Evolutionary conservation across 2,329 filamentous ascomycete genomes (phyloP), one percentile per base, ranked within the genome.

Genomic region (Colletotrichum plurivorum): DNA sequence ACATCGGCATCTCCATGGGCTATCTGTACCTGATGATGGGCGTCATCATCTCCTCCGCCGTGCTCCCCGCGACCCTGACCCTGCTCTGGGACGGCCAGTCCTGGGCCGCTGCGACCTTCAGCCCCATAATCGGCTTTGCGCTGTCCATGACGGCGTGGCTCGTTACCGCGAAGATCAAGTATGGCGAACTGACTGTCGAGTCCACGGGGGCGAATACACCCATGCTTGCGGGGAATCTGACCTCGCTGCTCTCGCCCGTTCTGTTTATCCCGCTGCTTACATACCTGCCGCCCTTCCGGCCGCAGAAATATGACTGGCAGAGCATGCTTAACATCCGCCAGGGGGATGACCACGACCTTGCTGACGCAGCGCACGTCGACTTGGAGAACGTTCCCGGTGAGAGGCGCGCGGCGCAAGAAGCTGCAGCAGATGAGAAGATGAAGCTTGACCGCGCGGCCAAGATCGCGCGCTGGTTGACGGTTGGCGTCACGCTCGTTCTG

Each of bases 1-100:
- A 90, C 69, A 88, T 87, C 4, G 89, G 90, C 12, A 91, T 95
- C 65, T 90, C 88, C 6, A 94, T 95, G 92, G 93, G 93, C 13
- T 94, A 94, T 74, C 84, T 94, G 2, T 95, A 94, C 76, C 83
- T 95, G 7, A 87, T 95, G 76, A 95, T 95, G 93, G 93, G 93
- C 8, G 91, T 93, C 61, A 93, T 95, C 74, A 94, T 95, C 75
- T 93, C 90, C 1, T 88, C 91, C 0, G 93, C 93, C 2, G 92
- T 94, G 3, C 84, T 95, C 18, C 93, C 93, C 0, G 92, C 92
- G 0, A 90, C 92, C 0, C 82, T 95, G 70, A 91, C 92, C 0
- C 85, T 96, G 0, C 84, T 93, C 71, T 95, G 93, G 92, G 87
- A 87, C 57, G 88, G 89, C 2, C 93, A 94, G 77, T 71, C 72